These are phyloP conservation scores for Dinochytrium kinnereticum DNA, from an alignment of 371 early-diverging fungal genomes.

Conservation along the genomic window DNA sequence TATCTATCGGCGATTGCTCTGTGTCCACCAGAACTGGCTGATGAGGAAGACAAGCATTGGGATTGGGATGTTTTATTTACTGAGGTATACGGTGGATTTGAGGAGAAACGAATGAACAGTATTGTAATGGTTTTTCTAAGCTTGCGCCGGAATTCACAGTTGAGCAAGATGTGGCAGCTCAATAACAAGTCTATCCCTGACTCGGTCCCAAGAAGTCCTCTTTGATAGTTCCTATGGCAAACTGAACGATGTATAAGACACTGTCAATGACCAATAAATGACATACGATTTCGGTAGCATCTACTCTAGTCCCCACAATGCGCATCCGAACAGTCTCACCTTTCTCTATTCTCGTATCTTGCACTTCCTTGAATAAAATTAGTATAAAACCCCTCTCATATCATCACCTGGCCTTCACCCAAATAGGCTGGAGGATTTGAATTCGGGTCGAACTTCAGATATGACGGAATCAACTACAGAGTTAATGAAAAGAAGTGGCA, in stretches of 20 bases:
- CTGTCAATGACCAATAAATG: constrained; percentile 10
- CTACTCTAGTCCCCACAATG: constrained; percentile 93
- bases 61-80: constrained; percentile 55
- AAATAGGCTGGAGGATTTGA: constrained; percentile 85
- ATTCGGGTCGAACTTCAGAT: constrained; percentile 88
- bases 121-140: neutral
- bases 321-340: constrained; percentile 88
- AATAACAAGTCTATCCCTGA: constrained; percentile 20
- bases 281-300: constrained; percentile 92
- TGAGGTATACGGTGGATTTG: constrained; percentile 27
- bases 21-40: constrained; percentile 44
- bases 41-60: constrained; percentile 51
- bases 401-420: constrained; percentile 81
- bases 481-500: constrained; percentile 7
- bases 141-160: constrained; percentile 6
- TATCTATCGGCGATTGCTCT: constrained; percentile 44
- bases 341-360: constrained; percentile 74
- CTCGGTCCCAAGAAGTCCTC: constrained; percentile 88
- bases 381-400: neutral
- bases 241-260: no score
- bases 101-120: neutral
- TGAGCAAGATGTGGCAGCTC: constrained; percentile 1
- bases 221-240: constrained; percentile 94
- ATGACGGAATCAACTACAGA: constrained; percentile 83
- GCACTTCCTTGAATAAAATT: constrained; percentile 26